Base-by-base conservation (phyloP, 345 rosid genomes). In the Gossypium sturtianum region DNA sequence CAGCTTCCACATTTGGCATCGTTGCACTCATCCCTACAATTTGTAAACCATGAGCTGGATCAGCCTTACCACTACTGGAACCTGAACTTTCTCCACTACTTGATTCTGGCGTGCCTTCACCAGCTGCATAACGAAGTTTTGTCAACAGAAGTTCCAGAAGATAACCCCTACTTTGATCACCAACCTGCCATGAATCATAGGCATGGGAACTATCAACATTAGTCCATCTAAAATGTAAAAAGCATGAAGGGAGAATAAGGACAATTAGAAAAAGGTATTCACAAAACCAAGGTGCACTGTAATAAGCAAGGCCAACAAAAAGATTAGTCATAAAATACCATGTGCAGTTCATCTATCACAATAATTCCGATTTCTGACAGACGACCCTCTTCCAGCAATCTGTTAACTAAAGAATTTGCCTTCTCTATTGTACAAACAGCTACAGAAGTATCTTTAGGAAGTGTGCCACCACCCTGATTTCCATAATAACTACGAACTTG, bases 11-110 rank as follows among this genome's bases (percentile, higher is more conserved):
- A 80, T 94, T 94, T 74, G 98, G 98, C 98, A 94, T 94, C 67
- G 98, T 94, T 74, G 98, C 98, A 75, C 98, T 94, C 98, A 94
- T 94, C 74, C 98, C 98, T 78, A 94, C 94, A 80, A 94, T 94
- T 87, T 94, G 98, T 82, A 92, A 77, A 71, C 98, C 98, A 70
- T 84, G 88, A 86, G 84, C 82, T 84, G 91, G 83, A 81, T 91
- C 98, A 78, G 82, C 83, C 86, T 89, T 92, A 72, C 88, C 86
- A 81, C 97, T 87, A 80, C 97, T 91, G 74, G 77, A 78, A 74
- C 93, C 94, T 59, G 97, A 89, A 88, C 94, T 89, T 79, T 91
- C 98, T 74, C 95, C 90, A 51, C 98, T 88, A 77, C 83, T 89
- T 51, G 93, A 87, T 78, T 89, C 93, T 77, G 89, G 80, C 82